phyloP scores from a whole-genome alignment of 495 filamentous ascomycete species.

The Penicillium diatomitis region DNA sequence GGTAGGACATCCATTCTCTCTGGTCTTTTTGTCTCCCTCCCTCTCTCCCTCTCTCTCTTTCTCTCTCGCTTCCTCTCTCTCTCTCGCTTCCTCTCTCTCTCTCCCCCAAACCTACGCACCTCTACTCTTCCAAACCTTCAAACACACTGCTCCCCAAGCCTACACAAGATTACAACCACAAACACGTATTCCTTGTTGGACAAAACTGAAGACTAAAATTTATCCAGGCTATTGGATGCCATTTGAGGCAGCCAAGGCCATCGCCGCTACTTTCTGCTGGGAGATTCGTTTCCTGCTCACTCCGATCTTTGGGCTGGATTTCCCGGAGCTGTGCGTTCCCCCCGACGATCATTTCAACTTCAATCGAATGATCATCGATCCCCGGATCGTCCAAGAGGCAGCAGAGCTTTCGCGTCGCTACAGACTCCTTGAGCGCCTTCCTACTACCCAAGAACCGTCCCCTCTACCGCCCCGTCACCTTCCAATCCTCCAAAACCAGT shows the following conservation, averaged over 20 bases:
- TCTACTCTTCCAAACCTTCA: too few relatives aligned
- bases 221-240: conserved; percentile 92
- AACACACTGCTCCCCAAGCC: too few relatives aligned
- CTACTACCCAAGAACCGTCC: not conserved
- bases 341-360: conserved; percentile 47
- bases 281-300: conserved; percentile 75
- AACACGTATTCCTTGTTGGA: not conserved
- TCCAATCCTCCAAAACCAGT: not conserved
- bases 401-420: conserved; percentile 44
- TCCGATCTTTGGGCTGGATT: conserved; percentile 77
- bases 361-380: conserved; percentile 60
- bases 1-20: conserved; percentile 39
- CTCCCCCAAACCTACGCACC: too few relatives aligned
- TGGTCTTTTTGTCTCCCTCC: not conserved
- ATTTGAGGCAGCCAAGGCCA: conserved; percentile 68
- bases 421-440: conserved; percentile 23
- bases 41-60: too few relatives aligned
- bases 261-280: conserved; percentile 82
- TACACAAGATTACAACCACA: too few relatives aligned
- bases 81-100: too few relatives aligned
- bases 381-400: conserved; percentile 46
- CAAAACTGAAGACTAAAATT: not conserved
- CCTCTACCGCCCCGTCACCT: not conserved
- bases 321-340: conserved; percentile 61
- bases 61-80: too few relatives aligned